A percentile compares a stretch with the other conserved stretches of the same genome.
Conservation (phyloP, 768 basidiomycete genomes). For the Dacryopinax spathularia region DNA sequence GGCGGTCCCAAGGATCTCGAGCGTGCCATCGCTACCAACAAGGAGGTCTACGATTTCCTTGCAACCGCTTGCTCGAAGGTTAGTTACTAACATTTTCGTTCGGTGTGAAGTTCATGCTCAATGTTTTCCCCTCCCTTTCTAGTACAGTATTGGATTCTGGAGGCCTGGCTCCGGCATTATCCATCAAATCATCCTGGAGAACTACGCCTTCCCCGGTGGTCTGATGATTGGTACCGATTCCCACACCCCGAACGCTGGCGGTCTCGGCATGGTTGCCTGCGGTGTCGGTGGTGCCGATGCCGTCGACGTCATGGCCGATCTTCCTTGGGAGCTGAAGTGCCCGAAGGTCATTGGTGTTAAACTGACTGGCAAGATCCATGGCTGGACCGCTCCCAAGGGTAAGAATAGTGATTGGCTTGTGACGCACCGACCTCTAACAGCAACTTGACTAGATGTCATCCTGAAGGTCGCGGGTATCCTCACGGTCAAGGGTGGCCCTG, state of each 20-base stretch:
- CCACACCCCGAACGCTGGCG: slow-evolving; percentile 96
- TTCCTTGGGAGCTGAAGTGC: slow-evolving; percentile 95
- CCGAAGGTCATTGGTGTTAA: slow-evolving; percentile 78
- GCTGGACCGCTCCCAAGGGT: slow-evolving; percentile 94
- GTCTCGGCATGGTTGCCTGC: slow-evolving; percentile 89
- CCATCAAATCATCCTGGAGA: slow-evolving; percentile 96
- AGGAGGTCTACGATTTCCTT: slow-evolving; percentile 95
- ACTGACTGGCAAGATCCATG: slow-evolving; percentile 70
- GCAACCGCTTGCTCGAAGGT: slow-evolving; percentile 82
- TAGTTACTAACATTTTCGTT: slow-evolving; percentile 20
- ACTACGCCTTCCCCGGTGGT: slow-evolving; percentile 91
- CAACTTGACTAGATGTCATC: no score
- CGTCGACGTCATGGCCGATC: slow-evolving; percentile 94
- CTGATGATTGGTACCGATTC: slow-evolving; percentile 92
- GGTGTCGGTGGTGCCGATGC: slow-evolving; percentile 99
- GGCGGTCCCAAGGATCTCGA: slow-evolving; percentile 78
- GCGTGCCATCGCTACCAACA: slow-evolving; percentile 75
- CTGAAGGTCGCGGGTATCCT: slow-evolving; percentile 86
- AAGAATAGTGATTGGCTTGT: no score
- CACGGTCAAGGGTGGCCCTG: slow-evolving; percentile 90
- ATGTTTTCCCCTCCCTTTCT: slow-evolving; percentile 12
- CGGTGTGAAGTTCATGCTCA: neutral
- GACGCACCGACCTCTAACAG: no score
- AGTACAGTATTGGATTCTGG: slow-evolving; percentile 89
- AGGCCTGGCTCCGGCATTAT: slow-evolving; percentile 87